Conservation (phyloP, 371 early-diverging fungal genomes). For the Chytridium lagenaria region DNA sequence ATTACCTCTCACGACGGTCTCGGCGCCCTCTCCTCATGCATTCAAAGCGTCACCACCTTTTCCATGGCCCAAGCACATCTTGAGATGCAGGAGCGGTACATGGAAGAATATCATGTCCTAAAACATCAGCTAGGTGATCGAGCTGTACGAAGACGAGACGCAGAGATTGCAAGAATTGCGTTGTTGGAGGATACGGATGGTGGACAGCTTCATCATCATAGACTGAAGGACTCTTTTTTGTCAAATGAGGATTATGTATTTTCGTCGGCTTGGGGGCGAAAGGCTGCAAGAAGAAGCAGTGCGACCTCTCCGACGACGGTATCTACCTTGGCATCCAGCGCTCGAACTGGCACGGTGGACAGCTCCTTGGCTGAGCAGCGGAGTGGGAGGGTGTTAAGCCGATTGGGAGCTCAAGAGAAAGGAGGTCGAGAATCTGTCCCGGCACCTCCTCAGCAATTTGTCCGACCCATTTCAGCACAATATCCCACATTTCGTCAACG, state of each 20-base stretch:
- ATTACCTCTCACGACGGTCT: not conserved
- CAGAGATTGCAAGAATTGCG: not conserved
- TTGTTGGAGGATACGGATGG: not conserved
- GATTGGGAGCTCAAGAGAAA: not conserved
- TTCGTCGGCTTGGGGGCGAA: not conserved
- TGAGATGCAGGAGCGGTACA: not conserved
- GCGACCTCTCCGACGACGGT: not conserved
- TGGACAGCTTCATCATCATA: not conserved
- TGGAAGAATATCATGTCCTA: not conserved
- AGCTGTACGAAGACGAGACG: not conserved
- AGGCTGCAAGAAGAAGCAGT: not conserved
- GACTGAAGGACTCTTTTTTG: not conserved
- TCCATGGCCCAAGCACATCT: not conserved
- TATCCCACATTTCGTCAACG: too few relatives aligned
- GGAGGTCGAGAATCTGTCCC: too few relatives aligned
- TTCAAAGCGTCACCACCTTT: slow-evolving; percentile 4
- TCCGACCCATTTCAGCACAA: too few relatives aligned
- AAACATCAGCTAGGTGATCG: not conserved
- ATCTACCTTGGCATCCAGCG: too few relatives aligned
- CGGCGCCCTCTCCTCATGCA: not conserved
- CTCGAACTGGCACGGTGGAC: not conserved
- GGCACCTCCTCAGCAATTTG: too few relatives aligned
- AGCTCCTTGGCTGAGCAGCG: too few relatives aligned
- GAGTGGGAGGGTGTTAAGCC: not conserved
- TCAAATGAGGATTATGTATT: not conserved